These are phyloP conservation scores for Yueomyces sp. DNA, from an alignment of 805 yeast species.

Conservation along the genomic window DNA sequence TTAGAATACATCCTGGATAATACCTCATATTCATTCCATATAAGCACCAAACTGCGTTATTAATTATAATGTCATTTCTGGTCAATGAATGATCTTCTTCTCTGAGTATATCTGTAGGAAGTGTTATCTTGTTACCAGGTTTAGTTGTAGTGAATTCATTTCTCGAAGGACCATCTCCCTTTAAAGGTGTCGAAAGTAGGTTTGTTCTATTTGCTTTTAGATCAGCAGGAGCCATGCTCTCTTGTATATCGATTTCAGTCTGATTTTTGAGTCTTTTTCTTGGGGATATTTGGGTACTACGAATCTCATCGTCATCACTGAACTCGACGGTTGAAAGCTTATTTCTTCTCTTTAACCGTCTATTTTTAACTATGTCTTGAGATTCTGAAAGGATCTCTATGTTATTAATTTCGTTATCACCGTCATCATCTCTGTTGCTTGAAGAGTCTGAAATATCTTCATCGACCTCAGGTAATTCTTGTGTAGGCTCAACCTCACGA, in stretches of 20 bases:
- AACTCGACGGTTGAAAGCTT: conserved; percentile 2
- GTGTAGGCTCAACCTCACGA: conserved; percentile 7
- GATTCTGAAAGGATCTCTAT: conserved; percentile 4
- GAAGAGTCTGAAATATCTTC: conserved; percentile 3
- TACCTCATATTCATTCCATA: conserved; percentile 29
- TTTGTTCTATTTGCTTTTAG: no score
- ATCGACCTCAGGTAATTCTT: conserved; percentile 20
- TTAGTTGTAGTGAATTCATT: background rate
- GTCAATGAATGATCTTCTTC: conserved; percentile 10
- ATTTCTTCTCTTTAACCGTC: conserved; percentile 4
- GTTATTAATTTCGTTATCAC: background rate
- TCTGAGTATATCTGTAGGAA: conserved; percentile 3
- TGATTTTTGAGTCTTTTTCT: background rate
- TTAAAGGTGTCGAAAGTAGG: background rate
- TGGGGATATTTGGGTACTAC: conserved; percentile 2
- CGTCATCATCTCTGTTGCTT: no score
- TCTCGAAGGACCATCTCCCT: conserved; percentile 2
- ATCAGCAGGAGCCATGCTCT: background rate
- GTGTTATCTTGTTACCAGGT: background rate
- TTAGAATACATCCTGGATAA: conserved; percentile 35
- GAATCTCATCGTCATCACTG: conserved; percentile 2
- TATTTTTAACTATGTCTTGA: conserved; percentile 8
- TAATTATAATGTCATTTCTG: conserved; percentile 18
- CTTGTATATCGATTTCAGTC: background rate
- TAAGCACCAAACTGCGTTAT: conserved; percentile 40